These are phyloP conservation scores for Staphylotrichum longicolle DNA, from an alignment of 495 filamentous ascomycete species.

Conservation along the genomic window DNA sequence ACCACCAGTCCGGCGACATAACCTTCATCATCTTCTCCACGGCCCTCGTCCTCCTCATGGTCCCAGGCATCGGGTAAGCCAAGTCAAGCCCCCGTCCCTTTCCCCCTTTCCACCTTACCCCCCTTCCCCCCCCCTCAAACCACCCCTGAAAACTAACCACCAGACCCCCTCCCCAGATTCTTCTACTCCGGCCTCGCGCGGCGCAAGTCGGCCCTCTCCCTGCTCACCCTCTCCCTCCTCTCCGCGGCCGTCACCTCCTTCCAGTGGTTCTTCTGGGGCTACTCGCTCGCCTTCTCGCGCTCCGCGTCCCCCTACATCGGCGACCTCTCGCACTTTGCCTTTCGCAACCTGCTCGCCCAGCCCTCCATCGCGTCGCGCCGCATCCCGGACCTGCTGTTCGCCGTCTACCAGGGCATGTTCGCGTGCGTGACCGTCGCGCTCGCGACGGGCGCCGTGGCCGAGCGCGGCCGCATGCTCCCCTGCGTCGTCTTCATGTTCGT, in stretches of 20 bases:
- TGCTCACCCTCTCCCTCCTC: constrained; percentile 96
- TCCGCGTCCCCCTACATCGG: constrained; percentile 79
- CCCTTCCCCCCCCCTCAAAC: too few relatives aligned
- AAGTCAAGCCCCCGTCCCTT: too few relatives aligned
- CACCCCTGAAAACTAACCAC: too few relatives aligned
- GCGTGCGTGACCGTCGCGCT: constrained; percentile 91
- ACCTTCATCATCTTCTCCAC: constrained; percentile 87
- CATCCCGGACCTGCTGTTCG: constrained; percentile 90
- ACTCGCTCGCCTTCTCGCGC: constrained; percentile 89
- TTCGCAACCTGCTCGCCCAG: constrained; percentile 72
- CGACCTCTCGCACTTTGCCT: constrained; percentile 81
- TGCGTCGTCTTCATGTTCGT: constrained; percentile 95
- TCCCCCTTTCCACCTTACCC: too few relatives aligned
- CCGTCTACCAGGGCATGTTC: constrained; percentile 98
- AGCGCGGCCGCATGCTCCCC: constrained; percentile 91
- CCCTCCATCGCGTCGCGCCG: constrained; percentile 78
- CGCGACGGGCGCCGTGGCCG: constrained; percentile 86
- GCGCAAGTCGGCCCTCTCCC: constrained; percentile 87
- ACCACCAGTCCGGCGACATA: constrained; percentile 73
- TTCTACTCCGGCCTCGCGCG: constrained; percentile 97
- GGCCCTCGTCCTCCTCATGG: constrained; percentile 96
- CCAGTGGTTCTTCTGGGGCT: constrained; percentile 99
- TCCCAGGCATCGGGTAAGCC: constrained; percentile 77
- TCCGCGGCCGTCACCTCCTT: constrained; percentile 83
- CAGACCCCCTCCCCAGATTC: constrained; percentile 49